These are phyloP conservation scores for Crucihimalaya himalaica DNA, from an alignment of 345 rosid genomes.

Conservation along the genomic window DNA sequence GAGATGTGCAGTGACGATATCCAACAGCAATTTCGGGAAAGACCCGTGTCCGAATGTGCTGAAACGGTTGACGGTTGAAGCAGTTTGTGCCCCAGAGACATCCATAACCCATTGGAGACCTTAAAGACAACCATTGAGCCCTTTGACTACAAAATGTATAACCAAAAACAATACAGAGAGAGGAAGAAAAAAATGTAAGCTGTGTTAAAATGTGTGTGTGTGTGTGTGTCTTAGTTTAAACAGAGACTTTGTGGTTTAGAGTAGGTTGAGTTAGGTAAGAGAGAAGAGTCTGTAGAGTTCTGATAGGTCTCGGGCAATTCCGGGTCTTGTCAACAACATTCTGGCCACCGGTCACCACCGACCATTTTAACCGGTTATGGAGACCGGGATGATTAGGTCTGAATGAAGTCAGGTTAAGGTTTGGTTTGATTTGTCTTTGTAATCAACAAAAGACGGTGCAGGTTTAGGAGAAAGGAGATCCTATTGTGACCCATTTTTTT, in stretches of 20 bases:
- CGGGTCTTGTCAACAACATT: conserved; percentile 17
- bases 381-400: conserved; percentile 26
- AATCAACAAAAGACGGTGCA: conserved; percentile 36
- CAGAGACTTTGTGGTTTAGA: conserved; percentile 37
- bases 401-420: conserved; percentile 24
- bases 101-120: conserved; percentile 49
- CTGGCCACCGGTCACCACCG: conserved; percentile 37
- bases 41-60: conserved; percentile 88
- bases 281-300: conserved; percentile 44
- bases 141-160: conserved; percentile 42
- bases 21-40: conserved; percentile 75
- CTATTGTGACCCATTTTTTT: conserved; percentile 32
- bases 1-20: conserved; percentile 73
- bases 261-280: conserved; percentile 42
- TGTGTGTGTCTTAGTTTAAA: conserved; percentile 36
- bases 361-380: conserved; percentile 50
- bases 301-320: conserved; percentile 44
- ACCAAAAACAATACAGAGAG: conserved; percentile 45
- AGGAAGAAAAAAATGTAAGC: conserved; percentile 39
- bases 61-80: conserved; percentile 82
- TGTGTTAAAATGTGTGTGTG: conserved; percentile 33
- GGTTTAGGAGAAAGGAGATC: conserved; percentile 57
- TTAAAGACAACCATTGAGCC: conserved; percentile 27
- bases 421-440: conserved; percentile 43
- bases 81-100: conserved; percentile 64